These are phyloP conservation scores for Raphanus sativus DNA, from an alignment of 345 rosid genomes.

Conservation along the genomic window DNA sequence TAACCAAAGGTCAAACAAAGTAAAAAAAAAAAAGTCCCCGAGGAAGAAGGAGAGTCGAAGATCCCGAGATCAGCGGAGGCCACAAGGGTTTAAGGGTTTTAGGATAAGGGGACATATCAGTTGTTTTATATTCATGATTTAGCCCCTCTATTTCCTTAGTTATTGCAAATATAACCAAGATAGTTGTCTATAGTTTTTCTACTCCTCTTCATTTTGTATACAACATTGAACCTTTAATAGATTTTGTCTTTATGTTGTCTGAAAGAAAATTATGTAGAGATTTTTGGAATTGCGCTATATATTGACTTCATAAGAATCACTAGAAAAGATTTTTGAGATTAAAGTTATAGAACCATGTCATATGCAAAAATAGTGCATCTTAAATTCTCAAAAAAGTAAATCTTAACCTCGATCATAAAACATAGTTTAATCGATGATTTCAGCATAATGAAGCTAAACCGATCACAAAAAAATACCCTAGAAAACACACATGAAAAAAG, in stretches of 20 bases:
- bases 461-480: conserved; percentile 14
- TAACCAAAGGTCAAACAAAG: conserved; percentile 11
- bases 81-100: conserved; percentile 30
- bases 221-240: not conserved
- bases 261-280: not conserved
- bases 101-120: not conserved
- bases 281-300: not conserved
- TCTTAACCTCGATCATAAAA: not conserved
- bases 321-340: not conserved
- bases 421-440: conserved; percentile 1
- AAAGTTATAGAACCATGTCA: not conserved
- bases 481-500: not conserved
- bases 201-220: not conserved
- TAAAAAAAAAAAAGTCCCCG: no score
- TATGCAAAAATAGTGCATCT: not conserved
- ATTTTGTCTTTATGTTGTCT: not conserved
- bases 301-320: not conserved
- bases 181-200: not conserved
- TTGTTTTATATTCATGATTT: conserved; percentile 1
- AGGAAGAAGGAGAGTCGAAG: conserved; percentile 5
- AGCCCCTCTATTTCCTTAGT: not conserved
- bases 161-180: not conserved
- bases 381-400: not conserved
- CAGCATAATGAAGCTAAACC: conserved; percentile 20
- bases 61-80: conserved; percentile 27